phyloP scores from a whole-genome alignment of 108 stramenopile species.

The Nitzschia inconspicua region DNA sequence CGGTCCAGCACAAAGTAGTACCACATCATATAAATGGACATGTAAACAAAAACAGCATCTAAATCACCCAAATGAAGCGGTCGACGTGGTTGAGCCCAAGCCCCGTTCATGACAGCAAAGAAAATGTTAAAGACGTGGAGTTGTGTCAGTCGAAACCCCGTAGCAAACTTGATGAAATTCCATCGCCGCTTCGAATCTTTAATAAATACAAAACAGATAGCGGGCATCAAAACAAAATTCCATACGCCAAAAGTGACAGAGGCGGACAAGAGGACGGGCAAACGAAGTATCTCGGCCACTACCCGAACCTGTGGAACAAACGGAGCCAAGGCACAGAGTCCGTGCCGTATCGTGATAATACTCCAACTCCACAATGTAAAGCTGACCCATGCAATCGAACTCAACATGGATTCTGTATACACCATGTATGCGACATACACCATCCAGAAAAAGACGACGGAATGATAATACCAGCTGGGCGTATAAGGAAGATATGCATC shows the following conservation, averaged over 20 bases:
- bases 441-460: conserved; percentile 43
- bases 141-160: conserved; percentile 60
- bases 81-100: conserved; percentile 38
- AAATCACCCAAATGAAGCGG: conserved; percentile 53
- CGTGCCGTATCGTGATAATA: conserved; percentile 48
- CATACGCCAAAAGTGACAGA: conserved; percentile 70
- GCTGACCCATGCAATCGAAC: conserved; percentile 37
- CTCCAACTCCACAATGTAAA: conserved; percentile 76
- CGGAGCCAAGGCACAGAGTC: conserved; percentile 50
- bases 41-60: conserved; percentile 37
- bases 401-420: conserved; percentile 10
- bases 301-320: conserved; percentile 31
- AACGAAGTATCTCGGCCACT: conserved; percentile 47
- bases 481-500: conserved; percentile 32
- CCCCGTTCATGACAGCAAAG: conserved; percentile 42
- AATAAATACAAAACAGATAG: conserved; percentile 42
- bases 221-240: conserved; percentile 78
- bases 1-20: conserved; percentile 80
- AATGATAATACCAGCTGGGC: conserved; percentile 37
- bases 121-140: conserved; percentile 72
- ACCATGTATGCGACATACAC: conserved; percentile 19
- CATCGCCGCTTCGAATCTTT: conserved; percentile 37
- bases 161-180: conserved; percentile 55
- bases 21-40: conserved; percentile 45
- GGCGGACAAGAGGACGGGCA: conserved; percentile 61